Percentiles rank a stretch among this genome's conserved stretches.
Conservation (phyloP, 106 monocot genomes). For the Dendrobium chrysotoxum region DNA sequence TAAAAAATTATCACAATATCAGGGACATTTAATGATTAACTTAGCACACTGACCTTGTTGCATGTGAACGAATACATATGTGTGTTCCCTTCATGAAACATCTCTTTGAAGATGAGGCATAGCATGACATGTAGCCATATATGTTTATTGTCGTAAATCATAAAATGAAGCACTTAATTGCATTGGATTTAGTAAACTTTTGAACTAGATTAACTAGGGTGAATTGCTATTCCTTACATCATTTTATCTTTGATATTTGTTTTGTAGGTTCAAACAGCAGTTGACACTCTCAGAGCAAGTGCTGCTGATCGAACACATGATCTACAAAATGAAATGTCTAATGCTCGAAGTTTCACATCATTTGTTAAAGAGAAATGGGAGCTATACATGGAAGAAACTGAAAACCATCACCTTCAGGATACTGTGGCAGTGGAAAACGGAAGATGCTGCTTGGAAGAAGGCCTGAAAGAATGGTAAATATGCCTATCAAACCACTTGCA, state of each 20-base stretch:
- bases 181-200: neutral
- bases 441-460: constrained; percentile 41
- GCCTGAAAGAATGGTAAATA: constrained; percentile 60
- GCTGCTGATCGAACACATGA: constrained; percentile 40
- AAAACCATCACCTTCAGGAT: constrained; percentile 49
- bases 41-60: too few relatives aligned
- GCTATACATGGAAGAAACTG: constrained; percentile 54
- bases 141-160: too few relatives aligned
- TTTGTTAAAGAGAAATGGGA: constrained; percentile 45
- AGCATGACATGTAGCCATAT: neutral
- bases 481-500: neutral
- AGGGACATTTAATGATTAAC: too few relatives aligned
- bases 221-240: neutral
- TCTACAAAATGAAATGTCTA: constrained; percentile 55
- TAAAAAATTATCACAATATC: too few relatives aligned
- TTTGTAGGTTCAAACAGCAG: constrained; percentile 61
- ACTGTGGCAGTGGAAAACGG: constrained; percentile 41
- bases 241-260: neutral
- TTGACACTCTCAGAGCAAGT: constrained; percentile 44
- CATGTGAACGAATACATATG: neutral
- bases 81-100: neutral
- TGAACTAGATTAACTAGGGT: neutral
- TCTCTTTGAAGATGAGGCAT: neutral
- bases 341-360: constrained; percentile 41
- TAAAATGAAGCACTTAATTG: neutral